Conservation (phyloP, 2,329 filamentous ascomycete genomes). For the Didymella glomerata region DNA sequence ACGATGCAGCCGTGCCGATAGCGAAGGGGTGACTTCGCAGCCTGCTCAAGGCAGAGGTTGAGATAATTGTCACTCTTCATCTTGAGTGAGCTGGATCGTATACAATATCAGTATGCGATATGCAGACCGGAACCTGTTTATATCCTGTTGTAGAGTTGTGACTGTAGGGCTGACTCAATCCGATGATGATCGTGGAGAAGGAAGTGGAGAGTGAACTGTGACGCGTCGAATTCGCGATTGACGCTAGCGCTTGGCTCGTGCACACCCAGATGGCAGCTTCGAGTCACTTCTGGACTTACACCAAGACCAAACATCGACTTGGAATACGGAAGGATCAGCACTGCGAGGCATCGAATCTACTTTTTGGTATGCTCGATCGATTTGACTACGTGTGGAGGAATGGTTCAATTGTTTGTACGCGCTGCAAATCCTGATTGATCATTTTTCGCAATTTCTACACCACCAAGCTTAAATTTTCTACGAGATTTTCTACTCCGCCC, state of each 20-base stretch:
- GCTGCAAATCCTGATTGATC: background rate
- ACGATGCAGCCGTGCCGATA: background rate
- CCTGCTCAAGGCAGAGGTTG: background rate
- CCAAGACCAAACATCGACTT: background rate
- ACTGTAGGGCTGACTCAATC: background rate
- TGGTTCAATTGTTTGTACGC: background rate
- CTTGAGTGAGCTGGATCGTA: background rate
- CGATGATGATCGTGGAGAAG: background rate
- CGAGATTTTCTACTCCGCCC: constrained; percentile 9
- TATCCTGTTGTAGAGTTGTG: background rate
- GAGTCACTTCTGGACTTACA: background rate
- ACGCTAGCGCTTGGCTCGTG: background rate
- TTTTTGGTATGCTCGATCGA: background rate
- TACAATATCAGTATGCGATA: background rate
- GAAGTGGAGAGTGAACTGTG: background rate
- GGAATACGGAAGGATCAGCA: background rate
- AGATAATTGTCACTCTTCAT: background rate
- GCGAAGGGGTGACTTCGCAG: background rate
- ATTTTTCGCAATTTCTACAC: background rate
- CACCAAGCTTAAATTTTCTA: background rate
- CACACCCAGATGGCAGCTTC: background rate
- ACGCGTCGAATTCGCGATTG: background rate
- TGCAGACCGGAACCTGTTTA: background rate
- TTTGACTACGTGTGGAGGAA: background rate
- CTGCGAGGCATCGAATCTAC: background rate